Base-by-base conservation (phyloP, 202 grass and related monocot species). In the Zoysia matrella region DNA sequence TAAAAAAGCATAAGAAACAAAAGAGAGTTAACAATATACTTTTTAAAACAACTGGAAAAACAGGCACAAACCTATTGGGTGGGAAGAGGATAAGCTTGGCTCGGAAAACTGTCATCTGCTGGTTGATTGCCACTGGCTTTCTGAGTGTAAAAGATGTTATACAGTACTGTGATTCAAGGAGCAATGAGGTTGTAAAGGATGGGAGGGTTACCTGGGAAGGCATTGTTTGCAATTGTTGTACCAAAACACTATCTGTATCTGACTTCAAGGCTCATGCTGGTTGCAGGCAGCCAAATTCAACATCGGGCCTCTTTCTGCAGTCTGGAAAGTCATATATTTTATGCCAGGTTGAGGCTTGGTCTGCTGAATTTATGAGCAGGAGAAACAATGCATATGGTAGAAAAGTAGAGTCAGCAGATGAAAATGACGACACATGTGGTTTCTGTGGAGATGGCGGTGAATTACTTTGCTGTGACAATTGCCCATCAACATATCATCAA, bases 401-500 rank as follows among this genome's bases (percentile, higher is more conserved):
- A 55, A 88, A 89, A 88, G 71, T 87, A 42, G 90, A 95, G 83
- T 83, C 83, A n/a, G 58, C 88, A 49, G 96, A 98, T 87, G 86
- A 93, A 83, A 95, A 87, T 84, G 96, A 98, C 48, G 96, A 98
- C 76, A 95, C 96, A 10, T 98, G 96, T 79, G 96, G 92, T 47
- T 88, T 98, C 55, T 98, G 96, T 87, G 93, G 93, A 76, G 96
- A 98, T 89, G 96, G 96, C 43, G 96, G 96, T 18, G 91, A 98
- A 78, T 91, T 98, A 78, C 83, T 98, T 79, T 98, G 96, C 80
- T 98, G 96, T 83, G 96, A 98, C 82, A 98, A 76, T 71, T 98
- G 96, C 75, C 96, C 96, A 60, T 95, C 92, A 72, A 98, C 96
- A 43, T 98, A 95, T 72, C 96, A 98, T 86, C 83, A 87, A 89